Evolutionary conservation across 495 filamentous ascomycete species (phyloP).

Genomic region (Aspergillus baeticus): DNA sequence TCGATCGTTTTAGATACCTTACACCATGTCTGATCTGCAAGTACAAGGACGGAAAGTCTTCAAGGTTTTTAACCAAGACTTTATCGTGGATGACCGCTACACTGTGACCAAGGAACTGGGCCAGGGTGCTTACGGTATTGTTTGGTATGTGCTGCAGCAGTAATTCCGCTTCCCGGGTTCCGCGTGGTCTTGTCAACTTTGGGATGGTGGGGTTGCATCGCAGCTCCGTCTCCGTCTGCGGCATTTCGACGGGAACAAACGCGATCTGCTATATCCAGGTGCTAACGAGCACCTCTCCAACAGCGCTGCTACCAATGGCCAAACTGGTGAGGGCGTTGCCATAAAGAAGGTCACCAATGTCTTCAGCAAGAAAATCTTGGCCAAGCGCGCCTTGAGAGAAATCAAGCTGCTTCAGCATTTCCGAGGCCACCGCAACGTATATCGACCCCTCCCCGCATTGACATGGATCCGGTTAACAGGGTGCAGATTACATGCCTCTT

Average conservation of each 20-base stretch:
- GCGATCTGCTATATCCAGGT: background rate
- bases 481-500: conserved; percentile 94
- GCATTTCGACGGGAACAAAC: background rate
- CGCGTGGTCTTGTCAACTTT: background rate
- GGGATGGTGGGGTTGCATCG: conserved; percentile 1
- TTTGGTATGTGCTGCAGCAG: conserved; percentile 66
- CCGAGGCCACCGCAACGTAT: conserved; percentile 78
- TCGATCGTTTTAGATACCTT: conserved; percentile 12
- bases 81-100: conserved; percentile 96
- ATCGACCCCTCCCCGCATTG: conserved; percentile 18
- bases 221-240: background rate
- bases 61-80: conserved; percentile 99
- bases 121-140: conserved; percentile 97
- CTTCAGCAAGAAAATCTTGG: conserved; percentile 99
- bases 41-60: conserved; percentile 91
- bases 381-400: conserved; percentile 94
- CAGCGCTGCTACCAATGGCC: conserved; percentile 88
- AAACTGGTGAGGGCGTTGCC: conserved; percentile 92
- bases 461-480: conserved; percentile 25
- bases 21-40: conserved; percentile 70
- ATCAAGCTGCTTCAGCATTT: conserved; percentile 99
- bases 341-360: conserved; percentile 99
- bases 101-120: conserved; percentile 98
- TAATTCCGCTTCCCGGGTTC: background rate
- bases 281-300: background rate